Evolutionary conservation across 73 alveolate species (phyloP), one percentile per base, ranked within the genome.

Genomic region (Paramecium primaurelia): DNA sequence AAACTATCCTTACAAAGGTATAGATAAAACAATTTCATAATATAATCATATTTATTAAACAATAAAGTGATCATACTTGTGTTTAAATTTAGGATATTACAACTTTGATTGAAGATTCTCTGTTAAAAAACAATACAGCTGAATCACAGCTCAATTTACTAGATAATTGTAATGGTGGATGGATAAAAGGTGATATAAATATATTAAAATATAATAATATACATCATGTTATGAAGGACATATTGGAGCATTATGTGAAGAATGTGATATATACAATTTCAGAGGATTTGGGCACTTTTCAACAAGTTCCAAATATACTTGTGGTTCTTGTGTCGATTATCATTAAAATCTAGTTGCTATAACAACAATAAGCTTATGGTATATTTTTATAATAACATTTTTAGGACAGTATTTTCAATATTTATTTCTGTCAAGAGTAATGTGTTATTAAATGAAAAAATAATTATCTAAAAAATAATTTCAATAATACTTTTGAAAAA

Each of bases 241-340:
- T 36, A 87, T 87, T 9, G 93, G 93, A 59, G 93, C 93, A 11
- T 86, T 87, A 60, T 87, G 93, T 38, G 93, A 87, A 87, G 86
- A 87, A 51, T 87, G 93, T 59, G 93, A 87, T 40, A 40, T 87
- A 6, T 18, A 59, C 0, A 25, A 49, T 32, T 2, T 1, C 4
- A 18, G 32, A 64, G 69, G 64, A 34, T 86, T 37, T 10, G 42
- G 86, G 14, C 26, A 71, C 7, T 87, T 40, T 87, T 60, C 93
- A 1, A 87, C 32, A 1, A 60, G 80, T 60, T 6, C 49, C 4
- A 64, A 87, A 40, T 87, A 87, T 64, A 34, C 86, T 14, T 87
- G 93, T 44, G 86, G 88, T 18, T 36, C 25, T 10, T 47, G 59
- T 10, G 25, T 47, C 6, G n/a, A 47, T 0, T 0, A 47, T 10